phyloP scores from a whole-genome alignment of 225 moss, liverwort and hornwort genomes.

The Sphagnum tenellum region DNA sequence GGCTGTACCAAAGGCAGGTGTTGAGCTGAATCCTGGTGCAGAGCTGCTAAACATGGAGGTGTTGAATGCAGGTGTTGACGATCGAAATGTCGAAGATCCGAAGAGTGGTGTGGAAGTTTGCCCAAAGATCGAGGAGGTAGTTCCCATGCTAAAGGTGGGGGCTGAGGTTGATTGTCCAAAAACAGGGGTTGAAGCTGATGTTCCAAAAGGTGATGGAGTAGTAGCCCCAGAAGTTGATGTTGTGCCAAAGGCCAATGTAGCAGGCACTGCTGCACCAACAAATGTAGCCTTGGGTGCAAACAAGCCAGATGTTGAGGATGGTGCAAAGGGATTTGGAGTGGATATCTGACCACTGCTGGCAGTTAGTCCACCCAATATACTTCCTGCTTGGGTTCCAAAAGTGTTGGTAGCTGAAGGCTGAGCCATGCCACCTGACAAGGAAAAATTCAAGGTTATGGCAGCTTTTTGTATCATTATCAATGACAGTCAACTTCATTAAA shows the following conservation, averaged over 20 bases:
- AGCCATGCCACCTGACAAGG: conserved; percentile 47
- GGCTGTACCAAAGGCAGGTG: conserved; percentile 28
- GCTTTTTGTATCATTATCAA: no score
- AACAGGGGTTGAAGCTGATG: conserved; percentile 27
- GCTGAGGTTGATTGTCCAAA: conserved; percentile 60
- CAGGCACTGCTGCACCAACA: conserved; percentile 19
- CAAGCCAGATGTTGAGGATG: conserved; percentile 14
- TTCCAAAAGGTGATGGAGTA: conserved; percentile 15
- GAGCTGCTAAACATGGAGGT: conserved; percentile 9
- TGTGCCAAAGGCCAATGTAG: conserved; percentile 53
- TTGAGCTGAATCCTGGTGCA: neutral
- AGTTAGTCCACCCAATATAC: conserved; percentile 49
- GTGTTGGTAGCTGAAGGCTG: conserved; percentile 33
- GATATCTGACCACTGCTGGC: conserved; percentile 19
- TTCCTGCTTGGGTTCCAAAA: conserved; percentile 46
- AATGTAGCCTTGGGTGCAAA: conserved; percentile 34
- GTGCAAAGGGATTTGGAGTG: conserved; percentile 28
- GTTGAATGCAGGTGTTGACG: no score
- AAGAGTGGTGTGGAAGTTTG: conserved; percentile 42
- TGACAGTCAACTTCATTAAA: no score
- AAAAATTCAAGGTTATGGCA: neutral
- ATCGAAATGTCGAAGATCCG: conserved; percentile 5
- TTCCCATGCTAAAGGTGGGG: conserved; percentile 47
- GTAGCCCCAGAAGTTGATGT: conserved; percentile 46
- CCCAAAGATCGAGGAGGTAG: conserved; percentile 66